phyloP scores from a whole-genome alignment of 2,329 filamentous ascomycete genomes.

The Arthrobotrys sinensis region DNA sequence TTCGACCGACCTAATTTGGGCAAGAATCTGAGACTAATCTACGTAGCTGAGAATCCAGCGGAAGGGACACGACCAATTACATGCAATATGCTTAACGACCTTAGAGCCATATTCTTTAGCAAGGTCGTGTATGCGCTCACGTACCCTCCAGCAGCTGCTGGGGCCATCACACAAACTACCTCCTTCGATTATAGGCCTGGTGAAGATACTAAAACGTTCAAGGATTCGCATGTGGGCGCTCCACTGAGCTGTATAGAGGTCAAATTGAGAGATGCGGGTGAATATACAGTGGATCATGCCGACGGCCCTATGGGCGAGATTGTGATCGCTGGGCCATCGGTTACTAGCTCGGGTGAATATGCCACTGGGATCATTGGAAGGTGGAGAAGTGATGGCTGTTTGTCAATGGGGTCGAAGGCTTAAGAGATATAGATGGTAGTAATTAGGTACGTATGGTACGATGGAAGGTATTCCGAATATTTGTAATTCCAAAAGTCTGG shows the following conservation, averaged over 20 bases:
- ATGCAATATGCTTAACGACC: conserved; percentile 80
- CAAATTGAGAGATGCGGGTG: conserved; percentile 76
- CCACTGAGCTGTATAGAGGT: conserved; percentile 72
- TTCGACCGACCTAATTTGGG: conserved; percentile 75
- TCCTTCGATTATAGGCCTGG: conserved; percentile 90
- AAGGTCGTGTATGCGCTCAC: conserved; percentile 89
- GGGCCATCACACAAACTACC: conserved; percentile 87
- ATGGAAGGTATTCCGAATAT: neutral
- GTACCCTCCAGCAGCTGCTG: conserved; percentile 81
- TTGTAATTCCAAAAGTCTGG: neutral
- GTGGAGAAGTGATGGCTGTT: conserved; percentile 57
- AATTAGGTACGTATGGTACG: neutral
- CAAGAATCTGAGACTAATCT: conserved; percentile 84
- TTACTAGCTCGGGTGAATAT: conserved; percentile 49
- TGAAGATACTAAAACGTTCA: conserved; percentile 80
- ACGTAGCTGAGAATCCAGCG: conserved; percentile 81
- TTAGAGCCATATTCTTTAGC: conserved; percentile 84
- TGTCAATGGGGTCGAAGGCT: conserved; percentile 48
- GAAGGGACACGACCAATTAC: conserved; percentile 76
- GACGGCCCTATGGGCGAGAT: conserved; percentile 64
- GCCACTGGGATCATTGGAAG: conserved; percentile 52
- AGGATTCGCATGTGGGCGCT: conserved; percentile 46
- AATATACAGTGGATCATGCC: conserved; percentile 71
- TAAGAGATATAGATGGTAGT: neutral
- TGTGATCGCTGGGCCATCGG: conserved; percentile 62